Evolutionary conservation across 164 flowering plant genomes (phyloP).

Genomic region (Liquidambar formosana): DNA sequence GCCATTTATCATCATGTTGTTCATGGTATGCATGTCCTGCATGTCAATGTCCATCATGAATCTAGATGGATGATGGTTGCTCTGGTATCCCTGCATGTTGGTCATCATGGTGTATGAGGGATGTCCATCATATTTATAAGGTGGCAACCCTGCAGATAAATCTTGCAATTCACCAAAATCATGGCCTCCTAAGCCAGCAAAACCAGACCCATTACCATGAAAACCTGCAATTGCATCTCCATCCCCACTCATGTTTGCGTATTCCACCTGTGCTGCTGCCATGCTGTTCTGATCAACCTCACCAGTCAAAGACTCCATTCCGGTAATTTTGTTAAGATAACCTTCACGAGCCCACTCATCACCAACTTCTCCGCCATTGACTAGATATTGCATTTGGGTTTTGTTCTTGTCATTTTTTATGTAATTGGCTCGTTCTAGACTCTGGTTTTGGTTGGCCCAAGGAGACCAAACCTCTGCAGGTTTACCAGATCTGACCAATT

Average conservation of each 20-base stretch:
- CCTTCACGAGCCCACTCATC: constrained; percentile 1
- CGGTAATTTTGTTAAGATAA: constrained; percentile 7
- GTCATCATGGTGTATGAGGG: too few relatives aligned
- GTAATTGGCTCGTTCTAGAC: not conserved
- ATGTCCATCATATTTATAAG: too few relatives aligned
- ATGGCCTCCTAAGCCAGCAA: constrained; percentile 1
- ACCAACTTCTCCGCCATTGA: constrained; percentile 10
- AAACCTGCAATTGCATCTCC: not conserved
- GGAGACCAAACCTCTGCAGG: constrained; percentile 38
- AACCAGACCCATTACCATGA: constrained; percentile 5
- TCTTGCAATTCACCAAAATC: not conserved
- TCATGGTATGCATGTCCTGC: not conserved
- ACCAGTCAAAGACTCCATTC: not conserved
- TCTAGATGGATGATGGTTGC: constrained; percentile 3
- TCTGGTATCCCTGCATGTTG: too few relatives aligned
- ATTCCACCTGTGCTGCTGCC: not conserved
- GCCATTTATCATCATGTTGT: constrained; percentile 6
- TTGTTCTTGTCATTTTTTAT: not conserved
- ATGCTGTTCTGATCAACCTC: constrained; percentile 1
- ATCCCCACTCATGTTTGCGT: not conserved
- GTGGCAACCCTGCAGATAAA: not conserved
- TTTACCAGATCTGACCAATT: constrained; percentile 37
- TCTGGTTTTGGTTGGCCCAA: not conserved
- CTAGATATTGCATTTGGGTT: not conserved
- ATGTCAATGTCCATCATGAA: constrained; percentile 3